Base-by-base conservation (phyloP, 345 rosid genomes). In the Brassica juncea region DNA sequence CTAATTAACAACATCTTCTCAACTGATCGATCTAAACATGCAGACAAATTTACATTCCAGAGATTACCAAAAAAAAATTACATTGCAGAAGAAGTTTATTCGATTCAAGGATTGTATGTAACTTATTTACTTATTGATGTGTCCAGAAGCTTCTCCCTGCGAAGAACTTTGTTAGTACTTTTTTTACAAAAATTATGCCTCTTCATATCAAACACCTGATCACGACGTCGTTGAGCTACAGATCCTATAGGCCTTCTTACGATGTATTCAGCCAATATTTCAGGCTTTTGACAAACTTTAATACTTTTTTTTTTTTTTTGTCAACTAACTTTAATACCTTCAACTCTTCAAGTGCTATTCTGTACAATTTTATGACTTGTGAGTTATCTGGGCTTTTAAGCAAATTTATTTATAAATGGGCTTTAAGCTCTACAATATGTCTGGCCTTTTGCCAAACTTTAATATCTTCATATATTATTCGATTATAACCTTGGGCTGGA, bases 231-330 rank as follows among this genome's bases (percentile, higher is more conserved):
- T 61, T 16, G 4, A 15, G 44, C 3, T 44, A 62, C 12, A 15
- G 21, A 27, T 7, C 4, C 3, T 52, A 14, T 74, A 35, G 72
- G 71, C 28, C n/a, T 32, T 64, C 0, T 57, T 1, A 57, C 5
- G 30, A 27, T 27, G 30, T 27, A 28, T 28, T 32, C 63, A 66
- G 57, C 78, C 72, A n/a, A 74, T 35, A n/a, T 63, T 12, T 5
- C 10, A 8, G 54, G 34, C 15, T 8, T 57, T 71, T 14, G 54
- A 34, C 3, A 6, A 32, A 44, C 32, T 62, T 9, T 58, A 19
- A 55, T 14, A 49, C 16, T 19, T 19, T 19, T 19, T 19, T 19
- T 19, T 19, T 19, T 19, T 19, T 19, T 19, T 19, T 19, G 21
- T 19, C 21, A 19, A 19, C 21, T 19, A 19, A 19, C 21, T 19